phyloP scores from a whole-genome alignment of 306 rosid species.

The Amphicarpaea edgeworthii region DNA sequence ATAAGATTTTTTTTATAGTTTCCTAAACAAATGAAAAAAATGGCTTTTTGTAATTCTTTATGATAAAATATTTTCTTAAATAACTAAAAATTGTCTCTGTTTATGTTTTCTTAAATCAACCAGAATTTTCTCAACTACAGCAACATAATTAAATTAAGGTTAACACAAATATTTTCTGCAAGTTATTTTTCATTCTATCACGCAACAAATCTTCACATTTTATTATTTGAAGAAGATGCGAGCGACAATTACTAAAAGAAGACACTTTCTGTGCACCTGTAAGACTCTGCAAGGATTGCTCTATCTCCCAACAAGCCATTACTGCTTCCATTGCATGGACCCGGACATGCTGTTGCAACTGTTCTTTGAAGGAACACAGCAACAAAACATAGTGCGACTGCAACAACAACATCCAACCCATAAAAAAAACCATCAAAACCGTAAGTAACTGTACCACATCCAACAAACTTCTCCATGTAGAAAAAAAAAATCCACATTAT shows the following conservation, averaged over 20 bases:
- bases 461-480: background rate
- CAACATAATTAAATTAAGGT: too few species aligned
- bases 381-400: conserved; percentile 93
- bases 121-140: too few species aligned
- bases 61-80: background rate
- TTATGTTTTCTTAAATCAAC: too few species aligned
- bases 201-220: background rate
- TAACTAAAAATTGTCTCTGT: too few species aligned
- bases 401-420: conserved; percentile 49
- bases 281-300: conserved; percentile 89
- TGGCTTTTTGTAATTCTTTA: background rate
- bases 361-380: conserved; percentile 97
- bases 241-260: conserved; percentile 25
- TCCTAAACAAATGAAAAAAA: background rate
- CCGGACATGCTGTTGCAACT: conserved; percentile 94
- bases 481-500: background rate
- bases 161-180: too few species aligned
- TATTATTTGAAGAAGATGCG: conserved; percentile 36
- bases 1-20: background rate
- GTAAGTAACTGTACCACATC: background rate
- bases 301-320: conserved; percentile 99
- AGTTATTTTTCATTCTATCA: conserved; percentile 2
- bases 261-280: conserved; percentile 65
- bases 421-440: conserved; percentile 36
- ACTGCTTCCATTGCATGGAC: conserved; percentile 99